Conservation (phyloP, 164 flowering plant genomes). For the Sedum album region DNA sequence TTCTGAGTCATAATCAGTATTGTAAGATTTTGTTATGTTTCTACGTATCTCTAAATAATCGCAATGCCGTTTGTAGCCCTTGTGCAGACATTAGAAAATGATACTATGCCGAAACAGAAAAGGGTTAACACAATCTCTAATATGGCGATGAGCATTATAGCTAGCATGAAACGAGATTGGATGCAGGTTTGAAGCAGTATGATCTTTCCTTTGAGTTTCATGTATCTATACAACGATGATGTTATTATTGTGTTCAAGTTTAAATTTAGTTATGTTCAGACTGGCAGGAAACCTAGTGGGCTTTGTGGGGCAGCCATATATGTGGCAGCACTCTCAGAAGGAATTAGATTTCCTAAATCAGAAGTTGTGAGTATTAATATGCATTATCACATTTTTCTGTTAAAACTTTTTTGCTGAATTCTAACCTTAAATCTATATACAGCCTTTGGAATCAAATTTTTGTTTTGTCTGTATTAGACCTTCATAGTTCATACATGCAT, state of each 20-base stretch:
- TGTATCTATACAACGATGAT: not conserved
- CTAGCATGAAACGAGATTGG: slow-evolving; percentile 97
- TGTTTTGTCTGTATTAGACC: not conserved
- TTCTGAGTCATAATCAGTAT: not conserved
- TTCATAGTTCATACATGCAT: no score
- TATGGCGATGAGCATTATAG: slow-evolving; percentile 64
- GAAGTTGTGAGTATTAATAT: slow-evolving; percentile 51
- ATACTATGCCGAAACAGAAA: not conserved
- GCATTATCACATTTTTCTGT: not conserved
- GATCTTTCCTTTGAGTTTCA: not conserved
- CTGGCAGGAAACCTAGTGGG: slow-evolving; percentile 96
- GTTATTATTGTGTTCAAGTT: not conserved
- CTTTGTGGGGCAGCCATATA: slow-evolving; percentile 93
- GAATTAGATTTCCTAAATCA: slow-evolving; percentile 55
- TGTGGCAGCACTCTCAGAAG: slow-evolving; percentile 77
- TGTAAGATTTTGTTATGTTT: not conserved
- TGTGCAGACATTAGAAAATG: not conserved
- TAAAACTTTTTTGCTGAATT: not conserved
- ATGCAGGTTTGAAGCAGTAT: slow-evolving; percentile 50
- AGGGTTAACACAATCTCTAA: slow-evolving; percentile 16
- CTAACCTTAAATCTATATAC: not conserved
- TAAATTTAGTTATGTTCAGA: slow-evolving; percentile 30
- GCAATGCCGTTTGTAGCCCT: not conserved
- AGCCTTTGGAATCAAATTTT: not conserved
- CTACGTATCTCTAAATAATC: not conserved